These are phyloP conservation scores for Naegleria lovaniensis DNA, from an alignment of 208 protist species.

Conservation along the genomic window DNA sequence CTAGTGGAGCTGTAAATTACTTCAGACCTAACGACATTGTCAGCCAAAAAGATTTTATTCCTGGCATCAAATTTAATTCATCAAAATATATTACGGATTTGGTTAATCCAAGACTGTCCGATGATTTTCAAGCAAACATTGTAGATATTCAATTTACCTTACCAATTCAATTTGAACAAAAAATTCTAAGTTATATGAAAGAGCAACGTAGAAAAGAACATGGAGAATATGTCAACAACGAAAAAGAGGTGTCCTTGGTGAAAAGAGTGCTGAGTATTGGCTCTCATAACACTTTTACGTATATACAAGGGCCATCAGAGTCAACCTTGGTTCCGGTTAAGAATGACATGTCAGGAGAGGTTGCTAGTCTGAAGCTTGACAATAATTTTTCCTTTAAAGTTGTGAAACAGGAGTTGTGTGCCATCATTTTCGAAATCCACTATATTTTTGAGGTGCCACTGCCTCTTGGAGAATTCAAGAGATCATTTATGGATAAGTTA, in stretches of 20 bases:
- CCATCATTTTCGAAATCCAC: neutral
- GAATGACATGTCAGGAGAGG: neutral
- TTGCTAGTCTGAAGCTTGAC: neutral
- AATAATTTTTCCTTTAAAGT: neutral
- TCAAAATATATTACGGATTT: neutral
- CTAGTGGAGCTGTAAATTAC: neutral
- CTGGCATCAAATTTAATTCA: neutral
- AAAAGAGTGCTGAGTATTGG: neutral
- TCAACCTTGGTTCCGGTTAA: neutral
- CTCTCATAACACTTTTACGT: neutral
- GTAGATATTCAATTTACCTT: neutral
- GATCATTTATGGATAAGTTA: neutral
- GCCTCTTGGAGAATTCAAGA: neutral
- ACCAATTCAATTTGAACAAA: neutral
- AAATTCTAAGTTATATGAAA: neutral
- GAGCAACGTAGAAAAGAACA: neutral
- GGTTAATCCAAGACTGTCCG: neutral
- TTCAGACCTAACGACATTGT: neutral
- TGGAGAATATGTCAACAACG: neutral
- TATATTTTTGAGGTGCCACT: neutral
- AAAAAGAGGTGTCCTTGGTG: neutral
- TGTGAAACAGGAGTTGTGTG: neutral
- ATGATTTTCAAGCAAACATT: neutral
- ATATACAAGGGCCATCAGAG: neutral
- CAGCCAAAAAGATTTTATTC: neutral